Base-by-base conservation (phyloP, 2,329 filamentous ascomycete species). In the Eutypella sp. region DNA sequence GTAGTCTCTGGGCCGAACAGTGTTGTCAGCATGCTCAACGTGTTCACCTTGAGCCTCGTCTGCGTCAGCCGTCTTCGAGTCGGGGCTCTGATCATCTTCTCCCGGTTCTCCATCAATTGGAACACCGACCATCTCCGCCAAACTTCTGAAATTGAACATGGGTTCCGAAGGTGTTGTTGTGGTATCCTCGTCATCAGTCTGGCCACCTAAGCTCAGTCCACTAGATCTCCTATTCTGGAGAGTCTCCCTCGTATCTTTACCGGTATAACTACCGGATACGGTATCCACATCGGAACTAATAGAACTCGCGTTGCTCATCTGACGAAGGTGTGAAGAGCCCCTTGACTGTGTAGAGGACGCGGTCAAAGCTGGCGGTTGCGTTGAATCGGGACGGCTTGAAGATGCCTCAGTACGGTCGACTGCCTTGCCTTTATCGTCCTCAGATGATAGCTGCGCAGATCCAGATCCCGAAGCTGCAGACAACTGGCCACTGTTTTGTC, bases 121-220 rank as follows among this genome's bases (percentile, higher is more conserved):
- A 7, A 81, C 81, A 0, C 84, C 87, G 24, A 96, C 87, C 63
- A 95, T 88, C 50, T 89, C 87, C 2, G 89, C 87, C 19, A 97
- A 70, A 55, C 89, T 96, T 46, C 83, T 78, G 62, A 96, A 96
- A 64, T 96, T 96, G 67, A 95, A 93, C 79, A 96, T 82, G 3
- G 89, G 81, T 61, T 96, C 91, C 0, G 76, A 70, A 39, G 36
- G 15, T 39, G 75, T 74, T 39, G 75, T 74, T 4, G 72, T 58
- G 45, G 71, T 76, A 5, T 81, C 76, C 11, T 72, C 71, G 10
- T 73, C 71, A 16, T 73, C 70, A 45, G 70, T 71, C 45, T 68
- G 68, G 15, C 63, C 69, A 9, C 68, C 71, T 2, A 80, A 63
- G 37, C 76, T 81, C 2, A 77, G 59, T 4, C 75, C 76, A 50